A percentile compares a stretch with the other conserved stretches of the same genome.
phyloP scores from a whole-genome alignment of 352 stramenopile genomes.

The Phytopythium mirpurense region DNA sequence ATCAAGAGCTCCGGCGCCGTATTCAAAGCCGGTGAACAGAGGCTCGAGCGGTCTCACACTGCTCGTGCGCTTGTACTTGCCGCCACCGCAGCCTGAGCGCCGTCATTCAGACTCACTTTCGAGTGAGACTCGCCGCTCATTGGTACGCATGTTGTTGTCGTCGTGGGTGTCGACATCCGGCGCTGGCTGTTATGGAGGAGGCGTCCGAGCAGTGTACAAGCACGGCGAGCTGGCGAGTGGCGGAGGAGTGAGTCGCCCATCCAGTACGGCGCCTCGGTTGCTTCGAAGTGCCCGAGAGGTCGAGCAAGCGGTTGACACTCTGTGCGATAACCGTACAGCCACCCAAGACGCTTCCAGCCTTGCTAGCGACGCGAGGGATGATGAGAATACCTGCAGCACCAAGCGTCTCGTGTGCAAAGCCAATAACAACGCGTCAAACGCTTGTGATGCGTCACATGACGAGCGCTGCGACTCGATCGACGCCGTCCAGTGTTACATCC shows the following conservation, averaged over 20 bases:
- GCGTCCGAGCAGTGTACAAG: constrained; percentile 15
- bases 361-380: background rate
- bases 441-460: background rate
- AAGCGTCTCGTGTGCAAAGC: background rate
- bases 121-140: background rate
- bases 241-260: background rate
- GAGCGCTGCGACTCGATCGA: background rate
- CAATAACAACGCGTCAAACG: background rate
- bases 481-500: constrained; percentile 48
- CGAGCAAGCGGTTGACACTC: constrained; percentile 6
- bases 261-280: constrained; percentile 2
- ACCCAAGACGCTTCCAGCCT: background rate
- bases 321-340: constrained; percentile 6
- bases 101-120: background rate
- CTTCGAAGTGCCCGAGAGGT: constrained; percentile 15
- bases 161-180: constrained; percentile 1
- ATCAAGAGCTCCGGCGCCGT: background rate
- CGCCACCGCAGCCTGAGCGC: background rate
- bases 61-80: constrained; percentile 1
- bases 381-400: too few relatives aligned
- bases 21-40: background rate
- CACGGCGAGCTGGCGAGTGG: background rate
- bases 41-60: background rate
- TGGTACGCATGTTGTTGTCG: constrained; percentile 1
- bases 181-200: background rate